These are phyloP conservation scores for Fonsecaea pugnacius DNA, from an alignment of 2,329 filamentous ascomycete genomes.

Conservation along the genomic window DNA sequence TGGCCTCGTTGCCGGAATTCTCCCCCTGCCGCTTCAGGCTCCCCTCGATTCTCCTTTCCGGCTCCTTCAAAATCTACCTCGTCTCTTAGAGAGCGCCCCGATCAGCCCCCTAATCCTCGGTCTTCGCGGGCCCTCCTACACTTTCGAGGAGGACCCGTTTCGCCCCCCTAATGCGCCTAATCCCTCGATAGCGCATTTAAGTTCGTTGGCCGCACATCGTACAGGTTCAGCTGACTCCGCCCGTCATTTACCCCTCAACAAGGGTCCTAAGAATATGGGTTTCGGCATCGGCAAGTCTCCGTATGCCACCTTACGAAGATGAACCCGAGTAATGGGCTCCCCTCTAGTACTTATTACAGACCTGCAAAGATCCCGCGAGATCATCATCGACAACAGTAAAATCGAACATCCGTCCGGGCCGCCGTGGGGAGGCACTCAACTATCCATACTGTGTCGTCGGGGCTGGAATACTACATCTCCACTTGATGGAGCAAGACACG, in stretches of 20 bases:
- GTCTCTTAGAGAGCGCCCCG: slow-evolving; percentile 14
- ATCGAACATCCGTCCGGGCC: slow-evolving; percentile 1
- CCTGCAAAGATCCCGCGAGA: slow-evolving; percentile 5
- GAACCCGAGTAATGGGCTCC: slow-evolving; percentile 10
- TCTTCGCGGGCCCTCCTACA: slow-evolving; percentile 12
- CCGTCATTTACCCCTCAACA: slow-evolving; percentile 8
- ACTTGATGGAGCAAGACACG: slow-evolving; percentile 5
- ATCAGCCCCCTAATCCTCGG: slow-evolving; percentile 14
- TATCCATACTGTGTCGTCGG: slow-evolving; percentile 9
- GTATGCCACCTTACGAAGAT: slow-evolving; percentile 10
- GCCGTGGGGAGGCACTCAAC: slow-evolving; percentile 7
- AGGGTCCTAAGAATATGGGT: slow-evolving; percentile 11
- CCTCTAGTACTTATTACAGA: neutral
- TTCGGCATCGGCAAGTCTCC: slow-evolving; percentile 9
- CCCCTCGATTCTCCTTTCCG: slow-evolving; percentile 21
- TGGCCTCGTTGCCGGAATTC: slow-evolving; percentile 12
- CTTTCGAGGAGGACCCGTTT: slow-evolving; percentile 16
- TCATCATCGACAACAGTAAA: slow-evolving; percentile 5
- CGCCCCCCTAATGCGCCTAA: slow-evolving; percentile 11
- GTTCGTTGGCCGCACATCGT: slow-evolving; percentile 12
- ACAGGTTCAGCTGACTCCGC: slow-evolving; percentile 11
- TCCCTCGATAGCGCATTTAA: slow-evolving; percentile 15
- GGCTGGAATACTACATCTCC: neutral
- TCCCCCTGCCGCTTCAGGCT: slow-evolving; percentile 12
- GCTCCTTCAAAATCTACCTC: slow-evolving; percentile 15